These are phyloP conservation scores for Skeletonema menzelii DNA, from an alignment of 108 stramenopile species.

Conservation along the genomic window DNA sequence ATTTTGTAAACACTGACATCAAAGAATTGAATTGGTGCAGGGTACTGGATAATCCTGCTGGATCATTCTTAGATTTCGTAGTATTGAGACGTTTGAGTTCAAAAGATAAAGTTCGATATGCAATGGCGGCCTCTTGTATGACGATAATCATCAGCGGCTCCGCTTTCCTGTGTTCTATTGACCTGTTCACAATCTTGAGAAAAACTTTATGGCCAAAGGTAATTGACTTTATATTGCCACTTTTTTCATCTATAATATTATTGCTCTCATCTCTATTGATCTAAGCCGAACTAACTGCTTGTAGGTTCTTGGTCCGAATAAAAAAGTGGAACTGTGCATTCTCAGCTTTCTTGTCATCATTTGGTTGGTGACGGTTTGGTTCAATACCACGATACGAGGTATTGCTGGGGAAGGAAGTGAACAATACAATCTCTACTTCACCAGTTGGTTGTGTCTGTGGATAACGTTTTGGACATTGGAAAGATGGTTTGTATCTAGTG, in stretches of 20 bases:
- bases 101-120: constrained; percentile 29
- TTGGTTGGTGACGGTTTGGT: constrained; percentile 69
- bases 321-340: constrained; percentile 49
- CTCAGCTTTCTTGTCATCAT: constrained; percentile 55
- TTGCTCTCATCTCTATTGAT: not conserved
- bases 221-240: not conserved
- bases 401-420: constrained; percentile 76
- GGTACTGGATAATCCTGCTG: constrained; percentile 21
- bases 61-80: not conserved
- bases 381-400: constrained; percentile 62
- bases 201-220: constrained; percentile 27
- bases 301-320: constrained; percentile 42
- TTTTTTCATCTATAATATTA: not conserved
- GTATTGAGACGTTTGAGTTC: not conserved
- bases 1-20: constrained; percentile 1
- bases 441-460: constrained; percentile 60
- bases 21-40: constrained; percentile 22
- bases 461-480: constrained; percentile 55
- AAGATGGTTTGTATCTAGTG: constrained; percentile 55
- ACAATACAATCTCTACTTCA: constrained; percentile 74
- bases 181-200: constrained; percentile 41
- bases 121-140: constrained; percentile 43
- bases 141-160: constrained; percentile 43
- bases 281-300: not conserved
- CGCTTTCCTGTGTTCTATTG: constrained; percentile 48